A percentile compares a stretch with the other conserved stretches of the same genome.
Conservation (phyloP, 176 grass and related monocot genomes). For the Cocos nucifera region DNA sequence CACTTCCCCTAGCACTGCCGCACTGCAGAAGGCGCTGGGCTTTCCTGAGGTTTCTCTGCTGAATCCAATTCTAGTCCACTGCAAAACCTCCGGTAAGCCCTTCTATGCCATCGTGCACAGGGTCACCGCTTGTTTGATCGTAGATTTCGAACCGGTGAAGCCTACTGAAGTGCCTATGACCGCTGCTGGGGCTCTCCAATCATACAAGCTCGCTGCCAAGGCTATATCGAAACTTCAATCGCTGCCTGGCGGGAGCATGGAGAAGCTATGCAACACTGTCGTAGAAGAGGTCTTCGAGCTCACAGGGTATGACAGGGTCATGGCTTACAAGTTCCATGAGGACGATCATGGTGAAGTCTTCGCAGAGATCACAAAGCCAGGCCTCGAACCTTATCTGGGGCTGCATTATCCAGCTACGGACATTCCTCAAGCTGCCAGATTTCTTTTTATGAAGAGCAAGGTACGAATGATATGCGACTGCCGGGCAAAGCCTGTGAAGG, state of each 20-base stretch:
- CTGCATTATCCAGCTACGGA: slow-evolving; percentile 93
- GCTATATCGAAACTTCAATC: slow-evolving; percentile 85
- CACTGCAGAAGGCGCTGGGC: slow-evolving; percentile 61
- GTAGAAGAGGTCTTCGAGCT: slow-evolving; percentile 84
- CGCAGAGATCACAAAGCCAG: slow-evolving; percentile 72
- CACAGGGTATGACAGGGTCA: slow-evolving; percentile 90
- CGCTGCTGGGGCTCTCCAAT: slow-evolving; percentile 83
- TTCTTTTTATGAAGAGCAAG: slow-evolving; percentile 97
- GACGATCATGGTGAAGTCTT: slow-evolving; percentile 86
- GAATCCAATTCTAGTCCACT: slow-evolving; percentile 81
- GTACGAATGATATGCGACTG: slow-evolving; percentile 92
- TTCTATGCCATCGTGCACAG: slow-evolving; percentile 90
- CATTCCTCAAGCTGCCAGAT: slow-evolving; percentile 81
- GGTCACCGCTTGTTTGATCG: slow-evolving; percentile 58
- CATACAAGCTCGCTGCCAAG: slow-evolving; percentile 93
- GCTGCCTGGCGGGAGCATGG: slow-evolving; percentile 64
- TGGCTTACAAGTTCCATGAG: slow-evolving; percentile 96
- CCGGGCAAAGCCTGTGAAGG: slow-evolving; percentile 47
- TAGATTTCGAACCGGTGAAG: slow-evolving; percentile 89
- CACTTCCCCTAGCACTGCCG: slow-evolving; percentile 48
- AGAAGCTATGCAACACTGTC: slow-evolving; percentile 55
- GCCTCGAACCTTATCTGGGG: slow-evolving; percentile 77
- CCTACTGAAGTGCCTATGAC: slow-evolving; percentile 71
- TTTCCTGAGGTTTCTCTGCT: slow-evolving; percentile 76
- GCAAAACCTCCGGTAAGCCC: slow-evolving; percentile 79